Evolutionary conservation across 1,284 basidiomycete genomes (phyloP).

Genomic region (Moesziomyces sp.): DNA sequence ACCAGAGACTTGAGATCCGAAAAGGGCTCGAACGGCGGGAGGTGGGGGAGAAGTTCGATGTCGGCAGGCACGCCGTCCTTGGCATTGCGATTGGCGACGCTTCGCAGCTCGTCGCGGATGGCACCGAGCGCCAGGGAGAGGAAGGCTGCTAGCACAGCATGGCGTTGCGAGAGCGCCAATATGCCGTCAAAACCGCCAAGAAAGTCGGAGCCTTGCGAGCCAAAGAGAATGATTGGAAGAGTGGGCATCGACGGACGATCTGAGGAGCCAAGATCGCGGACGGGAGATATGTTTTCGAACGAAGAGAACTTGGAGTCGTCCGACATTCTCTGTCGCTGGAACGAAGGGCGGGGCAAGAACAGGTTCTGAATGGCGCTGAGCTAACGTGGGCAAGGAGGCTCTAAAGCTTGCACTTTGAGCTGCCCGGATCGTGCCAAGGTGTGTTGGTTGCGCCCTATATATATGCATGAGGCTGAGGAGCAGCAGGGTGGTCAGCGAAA

Average conservation of each 20-base stretch:
- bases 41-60: slow-evolving; percentile 27
- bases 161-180: slow-evolving; percentile 9
- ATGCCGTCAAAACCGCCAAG: slow-evolving; percentile 28
- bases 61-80: slow-evolving; percentile 1
- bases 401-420: not conserved
- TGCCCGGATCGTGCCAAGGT: too few relatives aligned
- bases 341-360: not conserved
- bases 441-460: not conserved
- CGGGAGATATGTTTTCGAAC: slow-evolving; percentile 17
- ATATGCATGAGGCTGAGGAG: not conserved
- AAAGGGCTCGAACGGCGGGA: slow-evolving; percentile 35
- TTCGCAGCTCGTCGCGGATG: slow-evolving; percentile 28
- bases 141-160: slow-evolving; percentile 28
- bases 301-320: slow-evolving; percentile 28
- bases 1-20: slow-evolving; percentile 21
- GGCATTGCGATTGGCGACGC: slow-evolving; percentile 18
- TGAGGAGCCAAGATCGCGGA: not conserved
- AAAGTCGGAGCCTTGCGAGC: slow-evolving; percentile 46
- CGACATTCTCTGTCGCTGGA: slow-evolving; percentile 11
- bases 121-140: slow-evolving; percentile 30
- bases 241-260: not conserved
- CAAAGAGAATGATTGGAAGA: slow-evolving; percentile 35
- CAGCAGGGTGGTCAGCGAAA: not conserved
- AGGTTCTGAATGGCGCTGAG: not conserved
- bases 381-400: not conserved